Conservation (phyloP, 2,329 filamentous ascomycete genomes). For the Xylariaceae sp. region DNA sequence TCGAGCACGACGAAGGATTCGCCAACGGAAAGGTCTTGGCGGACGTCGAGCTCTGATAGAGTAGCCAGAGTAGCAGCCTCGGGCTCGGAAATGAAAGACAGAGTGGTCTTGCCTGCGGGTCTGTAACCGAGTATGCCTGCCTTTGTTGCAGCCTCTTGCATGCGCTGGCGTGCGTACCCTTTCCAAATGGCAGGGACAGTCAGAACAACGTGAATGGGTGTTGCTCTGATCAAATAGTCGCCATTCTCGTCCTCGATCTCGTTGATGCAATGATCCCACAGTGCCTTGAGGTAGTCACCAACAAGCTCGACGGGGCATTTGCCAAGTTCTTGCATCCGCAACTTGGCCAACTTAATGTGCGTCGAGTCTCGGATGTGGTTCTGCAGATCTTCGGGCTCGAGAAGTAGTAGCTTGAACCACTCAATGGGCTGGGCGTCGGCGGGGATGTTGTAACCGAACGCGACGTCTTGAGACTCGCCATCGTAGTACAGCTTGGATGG, state of each 20-base stretch:
- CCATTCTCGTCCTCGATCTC: slow-evolving; percentile 7
- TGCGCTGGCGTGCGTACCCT: slow-evolving; percentile 24
- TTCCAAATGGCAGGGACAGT: slow-evolving; percentile 18
- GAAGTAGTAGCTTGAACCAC: slow-evolving; percentile 42
- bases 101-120: slow-evolving; percentile 24
- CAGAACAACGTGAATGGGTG: slow-evolving; percentile 13
- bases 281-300: slow-evolving; percentile 10
- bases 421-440: slow-evolving; percentile 19
- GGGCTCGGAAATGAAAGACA: slow-evolving; percentile 40
- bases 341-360: slow-evolving; percentile 14
- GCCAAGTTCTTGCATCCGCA: neutral
- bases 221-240: neutral
- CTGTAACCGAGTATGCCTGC: slow-evolving; percentile 35
- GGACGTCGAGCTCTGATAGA: slow-evolving; percentile 27
- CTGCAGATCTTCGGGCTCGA: slow-evolving; percentile 30
- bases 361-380: slow-evolving; percentile 14
- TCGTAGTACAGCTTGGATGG: slow-evolving; percentile 7
- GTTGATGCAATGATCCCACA: slow-evolving; percentile 13
- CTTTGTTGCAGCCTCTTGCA: slow-evolving; percentile 32
- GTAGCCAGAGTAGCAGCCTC: slow-evolving; percentile 43
- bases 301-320: slow-evolving; percentile 17
- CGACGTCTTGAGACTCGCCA: neutral
- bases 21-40: slow-evolving; percentile 18
- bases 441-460: slow-evolving; percentile 34
- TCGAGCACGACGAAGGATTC: slow-evolving; percentile 29